Conservation (phyloP, 2,329 filamentous ascomycete genomes). For the Claviceps digitariae region DNA sequence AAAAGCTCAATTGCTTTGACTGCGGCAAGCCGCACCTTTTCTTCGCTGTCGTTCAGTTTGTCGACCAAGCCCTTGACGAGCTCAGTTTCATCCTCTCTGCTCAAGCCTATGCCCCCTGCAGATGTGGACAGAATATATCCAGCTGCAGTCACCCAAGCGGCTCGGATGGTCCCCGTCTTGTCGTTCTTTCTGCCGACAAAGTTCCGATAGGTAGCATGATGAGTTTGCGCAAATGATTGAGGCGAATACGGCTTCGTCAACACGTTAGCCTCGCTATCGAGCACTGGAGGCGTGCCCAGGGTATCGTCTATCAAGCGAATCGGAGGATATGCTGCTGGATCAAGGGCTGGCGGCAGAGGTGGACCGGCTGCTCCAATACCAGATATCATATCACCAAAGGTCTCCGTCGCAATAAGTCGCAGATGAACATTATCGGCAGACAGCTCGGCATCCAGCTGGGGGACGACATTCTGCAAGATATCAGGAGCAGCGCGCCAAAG, state of each 20-base stretch:
- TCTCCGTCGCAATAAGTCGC: conserved; percentile 79
- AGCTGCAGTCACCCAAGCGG: conserved; percentile 72
- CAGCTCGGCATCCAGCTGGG: conserved; percentile 84
- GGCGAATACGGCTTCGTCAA: conserved; percentile 75
- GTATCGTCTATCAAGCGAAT: conserved; percentile 47
- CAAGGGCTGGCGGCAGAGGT: conserved; percentile 56
- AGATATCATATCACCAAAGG: conserved; percentile 85
- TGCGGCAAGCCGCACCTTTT: conserved; percentile 81
- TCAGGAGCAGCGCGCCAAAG: conserved; percentile 85
- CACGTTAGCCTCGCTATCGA: conserved; percentile 39
- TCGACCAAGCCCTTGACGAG: conserved; percentile 64
- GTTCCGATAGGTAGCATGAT: conserved; percentile 64
- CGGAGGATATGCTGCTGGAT: conserved; percentile 77
- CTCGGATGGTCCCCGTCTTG: conserved; percentile 68
- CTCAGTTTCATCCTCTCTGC: conserved; percentile 63
- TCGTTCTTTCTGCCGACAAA: conserved; percentile 80
- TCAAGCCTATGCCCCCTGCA: conserved; percentile 78
- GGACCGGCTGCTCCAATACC: conserved; percentile 87
- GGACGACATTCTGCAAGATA: conserved; percentile 84
- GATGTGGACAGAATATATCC: conserved; percentile 84
- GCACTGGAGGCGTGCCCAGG: conserved; percentile 20
- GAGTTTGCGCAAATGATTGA: conserved; percentile 76
- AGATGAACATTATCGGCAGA: conserved; percentile 80
- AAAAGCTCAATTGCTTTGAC: conserved; percentile 74
- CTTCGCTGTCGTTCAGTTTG: conserved; percentile 76